Evolutionary conservation across 345 rosid genomes (phyloP).

Genomic region (Lenwebbia sp.): DNA sequence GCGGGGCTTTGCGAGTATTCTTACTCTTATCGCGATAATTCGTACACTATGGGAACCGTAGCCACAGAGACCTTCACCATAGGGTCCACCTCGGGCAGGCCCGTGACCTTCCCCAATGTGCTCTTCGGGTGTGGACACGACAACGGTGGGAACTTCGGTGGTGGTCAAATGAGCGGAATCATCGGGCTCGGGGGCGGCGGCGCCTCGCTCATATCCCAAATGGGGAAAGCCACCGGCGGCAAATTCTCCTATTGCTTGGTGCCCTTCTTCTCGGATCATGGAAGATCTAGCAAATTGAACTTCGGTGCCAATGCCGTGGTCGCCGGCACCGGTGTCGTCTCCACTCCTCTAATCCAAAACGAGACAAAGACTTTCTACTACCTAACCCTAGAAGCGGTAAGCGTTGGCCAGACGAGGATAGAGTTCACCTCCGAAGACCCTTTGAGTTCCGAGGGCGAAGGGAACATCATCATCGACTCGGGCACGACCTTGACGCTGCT

Average conservation of each 20-base stretch:
- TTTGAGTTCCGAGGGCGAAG: not conserved
- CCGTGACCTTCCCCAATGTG: not conserved
- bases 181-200: constrained; percentile 15
- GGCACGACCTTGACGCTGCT: constrained; percentile 28
- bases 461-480: constrained; percentile 9
- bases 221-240: constrained; percentile 11
- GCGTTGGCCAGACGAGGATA: constrained; percentile 1
- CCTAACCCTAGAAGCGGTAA: constrained; percentile 45
- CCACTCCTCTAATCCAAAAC: constrained; percentile 28
- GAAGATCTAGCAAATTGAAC: constrained; percentile 15
- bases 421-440: not conserved
- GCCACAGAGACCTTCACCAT: constrained; percentile 11
- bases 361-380: constrained; percentile 26
- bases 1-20: not conserved
- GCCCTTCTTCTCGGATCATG: constrained; percentile 4
- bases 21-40: not conserved
- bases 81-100: not conserved
- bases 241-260: constrained; percentile 58
- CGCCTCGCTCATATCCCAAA: constrained; percentile 8
- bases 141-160: constrained; percentile 4
- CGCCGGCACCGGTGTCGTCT: constrained; percentile 5
- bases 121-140: constrained; percentile 18
- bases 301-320: constrained; percentile 6
- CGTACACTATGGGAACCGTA: constrained; percentile 1
- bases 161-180: not conserved